phyloP scores from a whole-genome alignment of 2,329 filamentous ascomycete genomes.

The Colletotrichum agaves region DNA sequence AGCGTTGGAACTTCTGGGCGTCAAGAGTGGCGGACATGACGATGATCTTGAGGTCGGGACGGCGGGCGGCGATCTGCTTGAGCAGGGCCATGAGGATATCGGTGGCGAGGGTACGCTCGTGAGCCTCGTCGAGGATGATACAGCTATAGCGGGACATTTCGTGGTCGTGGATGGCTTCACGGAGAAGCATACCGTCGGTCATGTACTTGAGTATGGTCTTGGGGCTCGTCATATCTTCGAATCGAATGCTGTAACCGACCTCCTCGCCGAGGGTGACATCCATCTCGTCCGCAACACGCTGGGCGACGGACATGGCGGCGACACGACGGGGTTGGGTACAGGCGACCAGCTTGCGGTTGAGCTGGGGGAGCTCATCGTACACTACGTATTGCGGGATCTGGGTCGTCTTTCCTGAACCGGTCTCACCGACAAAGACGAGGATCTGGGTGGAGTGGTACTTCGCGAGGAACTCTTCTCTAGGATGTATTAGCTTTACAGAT shows the following conservation, averaged over 20 bases:
- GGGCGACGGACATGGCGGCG: conserved; percentile 97
- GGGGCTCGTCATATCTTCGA: conserved; percentile 91
- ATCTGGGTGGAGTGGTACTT: conserved; percentile 96
- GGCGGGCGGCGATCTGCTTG: conserved; percentile 85
- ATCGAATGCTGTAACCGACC: conserved; percentile 98
- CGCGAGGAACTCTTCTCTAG: conserved; percentile 88
- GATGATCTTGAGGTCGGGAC: conserved; percentile 94
- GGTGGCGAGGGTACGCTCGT: conserved; percentile 96
- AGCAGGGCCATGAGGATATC: conserved; percentile 97
- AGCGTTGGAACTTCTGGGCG: conserved; percentile 96
- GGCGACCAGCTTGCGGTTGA: conserved; percentile 87
- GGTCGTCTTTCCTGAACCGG: conserved; percentile 98
- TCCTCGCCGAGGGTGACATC: conserved; percentile 93
- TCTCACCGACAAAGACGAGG: conserved; percentile 98
- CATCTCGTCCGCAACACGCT: conserved; percentile 97
- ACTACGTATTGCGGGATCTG: conserved; percentile 99
- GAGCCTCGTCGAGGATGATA: conserved; percentile 98
- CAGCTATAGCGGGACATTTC: conserved; percentile 92
- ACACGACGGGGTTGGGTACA: conserved; percentile 98
- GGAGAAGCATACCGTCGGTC: conserved; percentile 98
- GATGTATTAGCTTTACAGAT: background rate
- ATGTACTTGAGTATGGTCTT: conserved; percentile 98
- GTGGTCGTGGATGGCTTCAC: conserved; percentile 97
- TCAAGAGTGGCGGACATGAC: conserved; percentile 99
- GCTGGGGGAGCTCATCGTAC: conserved; percentile 93